Percentiles rank a stretch among this genome's conserved stretches.
phyloP scores from a whole-genome alignment of 176 grass and related monocot genomes.

The Carex cristatella region DNA sequence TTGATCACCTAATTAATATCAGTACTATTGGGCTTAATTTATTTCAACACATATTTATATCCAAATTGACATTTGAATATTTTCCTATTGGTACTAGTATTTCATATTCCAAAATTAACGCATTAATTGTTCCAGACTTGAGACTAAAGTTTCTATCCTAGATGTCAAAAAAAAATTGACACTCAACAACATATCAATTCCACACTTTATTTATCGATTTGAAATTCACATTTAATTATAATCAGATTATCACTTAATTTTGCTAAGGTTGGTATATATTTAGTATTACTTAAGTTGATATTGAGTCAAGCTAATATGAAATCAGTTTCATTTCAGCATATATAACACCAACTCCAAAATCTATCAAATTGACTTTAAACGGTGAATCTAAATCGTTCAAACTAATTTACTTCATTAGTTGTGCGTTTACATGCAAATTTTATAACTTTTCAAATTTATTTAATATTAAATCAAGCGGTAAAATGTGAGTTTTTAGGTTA shows the following conservation, averaged over 20 bases:
- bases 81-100: too few relatives aligned
- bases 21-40: neutral
- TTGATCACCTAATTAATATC: neutral
- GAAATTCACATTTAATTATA: neutral
- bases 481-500: too few relatives aligned
- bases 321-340: too few relatives aligned
- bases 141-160: neutral
- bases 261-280: neutral
- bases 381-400: too few relatives aligned
- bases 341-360: too few relatives aligned
- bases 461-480: too few relatives aligned
- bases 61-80: neutral
- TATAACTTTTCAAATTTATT: too few relatives aligned
- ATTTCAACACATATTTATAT: neutral
- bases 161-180: neutral
- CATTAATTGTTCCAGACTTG: neutral
- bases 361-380: too few relatives aligned
- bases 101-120: neutral
- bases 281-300: neutral
- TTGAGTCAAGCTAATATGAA: too few relatives aligned
- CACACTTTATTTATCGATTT: neutral
- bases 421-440: too few relatives aligned
- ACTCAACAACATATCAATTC: neutral
- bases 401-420: too few relatives aligned
- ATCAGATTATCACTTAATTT: neutral